Evolutionary conservation across 192 early-diverging fungal genomes (phyloP), one percentile per base, ranked within the genome.

Genomic region (Podila epigama): DNA sequence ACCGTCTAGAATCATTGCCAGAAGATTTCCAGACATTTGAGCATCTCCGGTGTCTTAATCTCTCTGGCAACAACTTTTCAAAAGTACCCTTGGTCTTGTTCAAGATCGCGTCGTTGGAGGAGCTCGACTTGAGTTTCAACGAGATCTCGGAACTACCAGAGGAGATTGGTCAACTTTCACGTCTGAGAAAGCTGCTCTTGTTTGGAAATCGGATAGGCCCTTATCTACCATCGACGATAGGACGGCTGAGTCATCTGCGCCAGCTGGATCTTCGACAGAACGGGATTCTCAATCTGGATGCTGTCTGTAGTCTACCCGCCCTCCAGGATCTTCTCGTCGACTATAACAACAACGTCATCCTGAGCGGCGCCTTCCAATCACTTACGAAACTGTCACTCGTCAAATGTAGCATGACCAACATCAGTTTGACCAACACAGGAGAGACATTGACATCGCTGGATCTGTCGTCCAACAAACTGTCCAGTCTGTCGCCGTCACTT

Each of bases 241-340:
- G 80, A 11, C 53, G 86, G 0, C 81, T 96, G 32, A 53, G 67
- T 15, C 83, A 81, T 33, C 85, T 97, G 1, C 81, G 79, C 61
- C 88, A 91, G 62, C 80, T 97, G 25, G 94, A 97, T 69, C 84
- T 95, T 40, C 88, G 94, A 1, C 89, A 92, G 50, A 97, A 97
- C 73, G 70, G 78, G 20, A 88, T 97, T 56, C 87, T 91, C 58
- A 88, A 92, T 56, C 60, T 92, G 32, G 82, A 86, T 32, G 70
- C 89, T 5, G 51, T 90, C 8, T 85, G 88, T 4, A 54, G 83
- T 25, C 65, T 92, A 13, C 85, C 84, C 27, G 80, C 71, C 2
- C 83, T 93, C 20, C 84, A 92, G 62, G 82, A 88, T 31, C 60
- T 92, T 25, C 84, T 85, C 50, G 89, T 90, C 25, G 93, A 94